Evolutionary conservation across 352 stramenopile genomes (phyloP).

Genomic region (Lagenidium giganteum): DNA sequence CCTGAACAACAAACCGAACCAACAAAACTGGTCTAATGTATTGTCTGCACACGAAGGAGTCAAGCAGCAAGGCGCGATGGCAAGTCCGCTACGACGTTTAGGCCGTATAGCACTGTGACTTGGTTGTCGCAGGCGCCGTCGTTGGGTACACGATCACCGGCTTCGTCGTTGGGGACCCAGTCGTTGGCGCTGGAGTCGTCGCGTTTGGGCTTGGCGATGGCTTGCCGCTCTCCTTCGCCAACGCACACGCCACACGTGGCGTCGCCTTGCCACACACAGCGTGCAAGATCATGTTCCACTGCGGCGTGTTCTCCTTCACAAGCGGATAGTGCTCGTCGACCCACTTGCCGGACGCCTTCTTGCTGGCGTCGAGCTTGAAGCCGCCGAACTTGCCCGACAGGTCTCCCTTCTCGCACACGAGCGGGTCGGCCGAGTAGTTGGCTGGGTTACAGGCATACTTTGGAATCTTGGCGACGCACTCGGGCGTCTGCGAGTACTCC

Average conservation of each 20-base stretch:
- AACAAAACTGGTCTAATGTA: too few relatives aligned
- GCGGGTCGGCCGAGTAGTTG: conserved; percentile 16
- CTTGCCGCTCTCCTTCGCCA: conserved; percentile 9
- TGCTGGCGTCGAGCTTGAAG: conserved; percentile 9
- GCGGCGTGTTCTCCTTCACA: conserved; percentile 11
- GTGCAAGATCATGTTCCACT: conserved; percentile 32
- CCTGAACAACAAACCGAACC: too few relatives aligned
- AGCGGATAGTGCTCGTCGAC: conserved; percentile 20
- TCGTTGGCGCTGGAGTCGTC: too few relatives aligned
- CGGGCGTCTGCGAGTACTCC: conserved; percentile 11
- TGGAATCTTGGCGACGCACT: conserved; percentile 15
- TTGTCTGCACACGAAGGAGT: too few relatives aligned
- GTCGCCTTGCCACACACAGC: conserved; percentile 20
- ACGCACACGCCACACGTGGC: conserved; percentile 21
- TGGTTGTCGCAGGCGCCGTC: too few relatives aligned
- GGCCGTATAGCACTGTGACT: too few relatives aligned
- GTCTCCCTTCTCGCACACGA: conserved; percentile 23
- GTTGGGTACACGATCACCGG: too few relatives aligned
- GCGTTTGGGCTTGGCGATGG: too few relatives aligned
- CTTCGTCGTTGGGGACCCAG: too few relatives aligned
- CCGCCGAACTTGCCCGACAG: conserved; percentile 26
- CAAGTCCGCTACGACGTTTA: too few relatives aligned
- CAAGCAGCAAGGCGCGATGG: too few relatives aligned
- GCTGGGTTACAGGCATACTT: conserved; percentile 21
- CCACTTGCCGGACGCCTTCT: conserved; percentile 12